Conservation (phyloP, 2,329 filamentous ascomycete species). For the Fusarium sp. region DNA sequence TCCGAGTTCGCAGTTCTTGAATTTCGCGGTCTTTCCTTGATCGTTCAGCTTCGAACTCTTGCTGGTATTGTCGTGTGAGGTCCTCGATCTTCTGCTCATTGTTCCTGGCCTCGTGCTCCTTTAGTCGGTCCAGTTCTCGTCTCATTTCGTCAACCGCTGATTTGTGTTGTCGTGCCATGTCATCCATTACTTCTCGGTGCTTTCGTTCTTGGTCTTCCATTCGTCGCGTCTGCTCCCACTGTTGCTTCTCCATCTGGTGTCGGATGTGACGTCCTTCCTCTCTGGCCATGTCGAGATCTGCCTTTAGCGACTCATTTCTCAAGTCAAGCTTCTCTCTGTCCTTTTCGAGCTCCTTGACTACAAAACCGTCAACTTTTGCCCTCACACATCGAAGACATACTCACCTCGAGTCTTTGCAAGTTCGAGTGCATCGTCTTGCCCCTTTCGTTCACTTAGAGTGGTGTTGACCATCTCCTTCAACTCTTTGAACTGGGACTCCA, state of each 20-base stretch:
- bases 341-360: slow-evolving; percentile 63
- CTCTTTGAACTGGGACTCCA: slow-evolving; percentile 79
- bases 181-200: slow-evolving; percentile 51
- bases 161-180: slow-evolving; percentile 51
- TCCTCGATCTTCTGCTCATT: slow-evolving; percentile 77
- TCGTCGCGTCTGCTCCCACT: slow-evolving; percentile 60
- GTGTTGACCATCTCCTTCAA: slow-evolving; percentile 80
- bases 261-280: slow-evolving; percentile 52
- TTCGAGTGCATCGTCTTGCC: slow-evolving; percentile 79
- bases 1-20: slow-evolving; percentile 69
- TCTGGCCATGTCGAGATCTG: slow-evolving; percentile 67
- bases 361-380: not conserved
- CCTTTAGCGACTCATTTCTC: slow-evolving; percentile 65
- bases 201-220: slow-evolving; percentile 62
- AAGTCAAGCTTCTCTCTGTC: slow-evolving; percentile 60
- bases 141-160: slow-evolving; percentile 51
- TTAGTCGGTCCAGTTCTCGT: slow-evolving; percentile 59
- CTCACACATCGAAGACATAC: slow-evolving; percentile 41
- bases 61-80: slow-evolving; percentile 71
- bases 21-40: slow-evolving; percentile 70
- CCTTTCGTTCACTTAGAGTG: slow-evolving; percentile 75
- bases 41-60: slow-evolving; percentile 75
- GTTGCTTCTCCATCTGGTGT: slow-evolving; percentile 52
- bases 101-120: slow-evolving; percentile 63
- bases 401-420: slow-evolving; percentile 81